Evolutionary conservation across 192 early-diverging fungal species (phyloP).

Genomic region (Coemansia sp.): DNA sequence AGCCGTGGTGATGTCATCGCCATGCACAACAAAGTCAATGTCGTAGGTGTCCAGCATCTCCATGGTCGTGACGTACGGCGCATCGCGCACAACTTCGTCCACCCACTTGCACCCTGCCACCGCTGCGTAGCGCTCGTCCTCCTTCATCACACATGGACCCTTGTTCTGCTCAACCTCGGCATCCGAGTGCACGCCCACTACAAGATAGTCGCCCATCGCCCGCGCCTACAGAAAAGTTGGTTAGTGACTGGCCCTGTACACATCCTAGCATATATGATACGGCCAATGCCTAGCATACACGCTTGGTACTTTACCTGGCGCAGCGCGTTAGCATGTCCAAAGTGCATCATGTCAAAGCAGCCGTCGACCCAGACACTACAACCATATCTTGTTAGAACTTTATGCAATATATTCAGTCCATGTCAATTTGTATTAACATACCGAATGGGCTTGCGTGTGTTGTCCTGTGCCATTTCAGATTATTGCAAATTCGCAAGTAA

Average conservation of each 20-base stretch:
- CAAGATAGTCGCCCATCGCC: constrained; percentile 90
- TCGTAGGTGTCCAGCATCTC: constrained; percentile 83
- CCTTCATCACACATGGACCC: constrained; percentile 95
- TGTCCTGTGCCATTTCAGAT: constrained; percentile 13
- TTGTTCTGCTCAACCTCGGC: constrained; percentile 90
- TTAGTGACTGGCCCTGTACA: neutral
- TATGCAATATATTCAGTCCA: constrained; percentile 1
- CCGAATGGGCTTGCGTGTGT: constrained; percentile 51
- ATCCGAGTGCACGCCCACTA: constrained; percentile 97
- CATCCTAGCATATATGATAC: neutral
- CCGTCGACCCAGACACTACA: constrained; percentile 83
- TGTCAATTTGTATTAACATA: constrained; percentile 15
- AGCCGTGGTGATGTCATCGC: constrained; percentile 95
- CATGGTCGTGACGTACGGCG: constrained; percentile 88
- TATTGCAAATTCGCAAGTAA: constrained; percentile 2
- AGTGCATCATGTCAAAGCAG: constrained; percentile 98
- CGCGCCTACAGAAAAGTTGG: constrained; percentile 64
- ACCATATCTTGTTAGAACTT: neutral
- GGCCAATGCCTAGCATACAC: neutral
- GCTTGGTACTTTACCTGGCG: constrained; percentile 68
- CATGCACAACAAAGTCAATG: constrained; percentile 95
- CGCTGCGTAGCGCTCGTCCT: constrained; percentile 93
- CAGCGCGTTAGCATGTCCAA: constrained; percentile 94
- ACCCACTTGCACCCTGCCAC: constrained; percentile 97
- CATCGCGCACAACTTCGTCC: constrained; percentile 87